Base-by-base conservation (phyloP, 2,329 filamentous ascomycete genomes). In the Ophiostoma sp. region DNA sequence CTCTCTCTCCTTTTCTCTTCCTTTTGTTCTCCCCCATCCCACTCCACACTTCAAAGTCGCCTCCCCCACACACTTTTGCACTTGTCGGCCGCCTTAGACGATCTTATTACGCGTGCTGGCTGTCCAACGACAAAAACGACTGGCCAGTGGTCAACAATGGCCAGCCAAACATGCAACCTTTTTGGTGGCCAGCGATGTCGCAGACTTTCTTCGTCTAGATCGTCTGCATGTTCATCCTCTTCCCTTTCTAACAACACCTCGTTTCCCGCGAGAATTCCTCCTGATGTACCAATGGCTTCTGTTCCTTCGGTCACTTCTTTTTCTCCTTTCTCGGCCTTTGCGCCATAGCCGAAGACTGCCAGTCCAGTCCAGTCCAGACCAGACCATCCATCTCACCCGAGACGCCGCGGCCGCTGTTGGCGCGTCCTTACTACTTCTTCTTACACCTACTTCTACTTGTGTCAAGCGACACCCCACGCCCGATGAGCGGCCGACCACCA, bases 81-180 rank as follows among this genome's bases (percentile, higher is more conserved):
- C 42, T 48, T 39, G 25, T 45, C 61, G 11, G 36, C 31, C 36
- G 48, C 48, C 55, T 72, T 74, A 70, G 63, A 68, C 25, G 64
- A 72, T 72, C 57, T 45, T 74, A 74, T 74, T 72, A 74, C 50
- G 25, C 66, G 42, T 31, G 19, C 31, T 39, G 19, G 28, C 31
- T 36, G n/a, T 36, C 66, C 48, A 25, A 22, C 31, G 12, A 25
- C 66, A 36, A 50, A 50, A 22, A 12, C 25, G 42, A 68, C 64
- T 68, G 42, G 64, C 64, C 28, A 50, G 39, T 19, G 25, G 64
- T 36, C 28, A 33, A 17, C 11, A 12, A 7, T 12, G 61, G 0
- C 33, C 31, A 22, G 39, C 7, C 9, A 12, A 4, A 12, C n/a
- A 31, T 68, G 63, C 64, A 50, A 42, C 3, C 25, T 50, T n/a